phyloP scores from a whole-genome alignment of 805 yeast genomes.

The Candida parachauliodes region DNA sequence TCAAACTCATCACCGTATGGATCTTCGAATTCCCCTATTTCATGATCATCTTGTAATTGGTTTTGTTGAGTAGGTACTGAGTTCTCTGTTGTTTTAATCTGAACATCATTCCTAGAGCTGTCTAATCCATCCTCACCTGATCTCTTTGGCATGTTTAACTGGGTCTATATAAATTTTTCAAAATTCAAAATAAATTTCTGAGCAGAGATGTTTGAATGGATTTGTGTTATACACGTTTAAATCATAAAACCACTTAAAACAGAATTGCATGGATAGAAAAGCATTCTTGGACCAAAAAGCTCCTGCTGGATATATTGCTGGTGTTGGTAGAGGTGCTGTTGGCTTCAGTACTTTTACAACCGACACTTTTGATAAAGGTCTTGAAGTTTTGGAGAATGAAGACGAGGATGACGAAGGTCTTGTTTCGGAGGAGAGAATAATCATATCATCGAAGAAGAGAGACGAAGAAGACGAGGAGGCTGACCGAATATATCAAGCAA shows the following conservation, averaged over 20 bases:
- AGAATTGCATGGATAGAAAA: slow-evolving; percentile 43
- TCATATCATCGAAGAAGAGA: slow-evolving; percentile 19
- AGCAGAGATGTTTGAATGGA: slow-evolving; percentile 1
- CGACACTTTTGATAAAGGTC: slow-evolving; percentile 44
- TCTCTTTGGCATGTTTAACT: slow-evolving; percentile 48
- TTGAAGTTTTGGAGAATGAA: slow-evolving; percentile 14
- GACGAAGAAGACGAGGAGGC: slow-evolving; percentile 75
- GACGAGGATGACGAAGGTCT: slow-evolving; percentile 26
- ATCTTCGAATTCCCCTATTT: slow-evolving; percentile 84
- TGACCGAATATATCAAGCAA: slow-evolving; percentile 57
- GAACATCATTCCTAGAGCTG: slow-evolving; percentile 17
- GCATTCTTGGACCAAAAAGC: slow-evolving; percentile 79
- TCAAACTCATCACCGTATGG: slow-evolving; percentile 89
- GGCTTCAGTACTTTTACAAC: slow-evolving; percentile 82
- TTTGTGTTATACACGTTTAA: slow-evolving; percentile 5
- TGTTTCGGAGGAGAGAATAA: slow-evolving; percentile 18
- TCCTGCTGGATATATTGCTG: slow-evolving; percentile 88
- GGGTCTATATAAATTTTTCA: neutral
- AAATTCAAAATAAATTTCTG: neutral
- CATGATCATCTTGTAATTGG: slow-evolving; percentile 40
- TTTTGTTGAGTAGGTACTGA: slow-evolving; percentile 36
- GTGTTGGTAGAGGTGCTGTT: slow-evolving; percentile 91
- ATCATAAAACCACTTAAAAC: neutral
- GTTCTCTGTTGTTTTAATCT: slow-evolving; percentile 31
- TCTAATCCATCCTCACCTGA: slow-evolving; percentile 33